Base-by-base conservation (phyloP, 2,329 filamentous ascomycete species). In the Penicillium sp. region DNA sequence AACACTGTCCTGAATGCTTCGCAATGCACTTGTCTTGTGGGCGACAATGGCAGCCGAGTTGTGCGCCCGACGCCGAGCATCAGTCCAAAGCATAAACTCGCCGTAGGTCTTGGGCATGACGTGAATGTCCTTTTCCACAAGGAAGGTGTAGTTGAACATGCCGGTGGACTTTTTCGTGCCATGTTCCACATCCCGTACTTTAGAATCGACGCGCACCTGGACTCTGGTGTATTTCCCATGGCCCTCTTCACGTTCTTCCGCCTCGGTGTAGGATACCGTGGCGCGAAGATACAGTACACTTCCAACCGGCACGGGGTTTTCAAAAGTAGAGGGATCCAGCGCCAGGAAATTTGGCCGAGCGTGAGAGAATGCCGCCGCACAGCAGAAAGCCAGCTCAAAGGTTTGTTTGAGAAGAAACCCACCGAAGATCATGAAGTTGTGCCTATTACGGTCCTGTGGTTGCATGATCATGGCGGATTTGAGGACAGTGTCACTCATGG, bases 381-480 rank as follows among this genome's bases (percentile, higher is more conserved):
- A 86, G 64, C 84, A 87, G 68, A 88, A 89, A 1, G 85, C 85
- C 5, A 88, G 75, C 67, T 89, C 85, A 58, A 88, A 88, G 0
- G 84, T 85, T 60, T 86, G 82, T 62, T 86, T 86, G 9, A 89
- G 73, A 9, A 88, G 76, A 63, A 84, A 88, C 11, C 85, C 85
- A 44, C 85, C 85, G 59, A 88, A 89, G 46, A 89, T 86, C 84
- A 88, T 87, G 65, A 85, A 86, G 59, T 85, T 82, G 66, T 88
- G 84, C 2, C 82, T 69, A 65, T 85, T 85, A 41, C 83, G 78
- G 64, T 83, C 79, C 65, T 86, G 83, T 0, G 85, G 85, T 63
- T 88, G 84, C 85, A 88, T 88, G 55, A 89, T 86, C 57, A 78
- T 79, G 9, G 85, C 83, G 2, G 83, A 82, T 58, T 79, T 78